Percentiles rank a stretch among this genome's conserved stretches.
Conservation (phyloP, 139 green algal species). For the Coelastrella sp. region DNA sequence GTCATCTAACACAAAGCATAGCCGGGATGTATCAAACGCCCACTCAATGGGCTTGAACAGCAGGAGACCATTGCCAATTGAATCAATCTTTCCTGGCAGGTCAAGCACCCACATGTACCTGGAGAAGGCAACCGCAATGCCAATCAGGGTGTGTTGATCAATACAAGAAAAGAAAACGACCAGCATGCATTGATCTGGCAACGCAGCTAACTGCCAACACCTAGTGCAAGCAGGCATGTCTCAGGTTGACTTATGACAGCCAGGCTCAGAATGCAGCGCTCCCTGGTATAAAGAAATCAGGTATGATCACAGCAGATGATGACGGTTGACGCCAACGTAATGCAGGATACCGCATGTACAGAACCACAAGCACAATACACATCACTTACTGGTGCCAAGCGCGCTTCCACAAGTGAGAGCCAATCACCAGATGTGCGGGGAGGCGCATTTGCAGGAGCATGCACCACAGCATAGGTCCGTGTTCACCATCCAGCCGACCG, state of each 20-base stretch:
- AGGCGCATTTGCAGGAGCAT: neutral
- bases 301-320: neutral
- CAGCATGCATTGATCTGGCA: neutral
- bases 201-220: neutral
- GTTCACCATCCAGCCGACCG: neutral
- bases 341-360: neutral
- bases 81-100: conserved; percentile 7
- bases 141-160: neutral
- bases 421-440: neutral
- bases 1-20: neutral
- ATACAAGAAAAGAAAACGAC: neutral
- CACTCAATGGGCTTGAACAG: conserved; percentile 43
- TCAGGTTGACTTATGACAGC: neutral
- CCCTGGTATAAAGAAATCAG: neutral
- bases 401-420: neutral
- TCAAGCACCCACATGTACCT: conserved; percentile 1
- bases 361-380: neutral
- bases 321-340: neutral
- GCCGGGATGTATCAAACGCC: conserved; percentile 32
- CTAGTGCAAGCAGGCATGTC: neutral
- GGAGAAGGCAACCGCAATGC: neutral
- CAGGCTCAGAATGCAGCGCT: neutral
- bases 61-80: conserved; percentile 30
- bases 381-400: neutral
- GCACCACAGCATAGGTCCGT: neutral